phyloP scores from a whole-genome alignment of 441 rosid species.

The Corymbia citriodora region DNA sequence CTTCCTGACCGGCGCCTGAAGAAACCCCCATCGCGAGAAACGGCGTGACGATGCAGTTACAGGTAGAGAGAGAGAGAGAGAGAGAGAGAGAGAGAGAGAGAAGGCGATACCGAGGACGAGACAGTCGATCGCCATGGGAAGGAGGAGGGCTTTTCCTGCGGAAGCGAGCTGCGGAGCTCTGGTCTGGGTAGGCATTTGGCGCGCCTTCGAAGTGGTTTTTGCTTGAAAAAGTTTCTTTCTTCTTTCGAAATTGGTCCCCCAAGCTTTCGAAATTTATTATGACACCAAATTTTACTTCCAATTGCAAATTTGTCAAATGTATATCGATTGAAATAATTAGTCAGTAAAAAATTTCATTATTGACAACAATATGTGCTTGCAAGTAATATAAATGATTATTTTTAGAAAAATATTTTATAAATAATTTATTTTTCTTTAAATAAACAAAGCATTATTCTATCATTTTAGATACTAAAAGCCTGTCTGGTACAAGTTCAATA shows the following conservation, averaged over 20 bases:
- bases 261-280: neutral
- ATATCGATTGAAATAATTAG: rapidly evolving
- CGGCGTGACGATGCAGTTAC: neutral
- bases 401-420: no score
- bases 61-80: no score
- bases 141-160: neutral
- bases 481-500: rapidly evolving
- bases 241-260: neutral
- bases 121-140: constrained; percentile 53
- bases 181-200: neutral
- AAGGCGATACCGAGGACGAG: constrained; percentile 50
- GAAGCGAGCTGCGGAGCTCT: neutral
- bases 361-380: rapidly evolving
- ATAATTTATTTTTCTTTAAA: rapidly evolving
- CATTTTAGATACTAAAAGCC: neutral
- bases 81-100: no score
- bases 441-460: no score
- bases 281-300: neutral
- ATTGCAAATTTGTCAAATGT: neutral
- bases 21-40: neutral
- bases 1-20: constrained; percentile 93
- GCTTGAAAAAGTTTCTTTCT: neutral
- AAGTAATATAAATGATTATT: no score
- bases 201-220: neutral
- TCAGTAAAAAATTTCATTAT: rapidly evolving